Conservation (phyloP, 495 filamentous ascomycete species). For the Trichoderma orchidacearum region DNA sequence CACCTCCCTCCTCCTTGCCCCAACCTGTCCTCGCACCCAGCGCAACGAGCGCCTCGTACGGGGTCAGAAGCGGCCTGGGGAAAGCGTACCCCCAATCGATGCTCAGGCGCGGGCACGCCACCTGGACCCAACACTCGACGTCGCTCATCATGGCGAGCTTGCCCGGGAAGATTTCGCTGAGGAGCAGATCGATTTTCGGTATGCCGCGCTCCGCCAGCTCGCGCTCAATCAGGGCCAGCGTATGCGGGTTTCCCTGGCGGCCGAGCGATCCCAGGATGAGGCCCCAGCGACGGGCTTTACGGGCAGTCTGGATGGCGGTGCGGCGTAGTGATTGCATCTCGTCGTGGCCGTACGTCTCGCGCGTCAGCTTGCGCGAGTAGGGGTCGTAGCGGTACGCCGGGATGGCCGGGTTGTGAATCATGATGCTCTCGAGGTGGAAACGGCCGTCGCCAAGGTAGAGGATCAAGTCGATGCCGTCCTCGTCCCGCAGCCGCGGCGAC, state of each 20-base stretch:
- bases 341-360: slow-evolving; percentile 76
- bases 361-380: slow-evolving; percentile 81
- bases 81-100: slow-evolving; percentile 99
- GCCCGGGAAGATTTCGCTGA: slow-evolving; percentile 91
- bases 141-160: slow-evolving; percentile 86
- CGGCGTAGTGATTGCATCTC: slow-evolving; percentile 75
- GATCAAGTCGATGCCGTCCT: slow-evolving; percentile 54
- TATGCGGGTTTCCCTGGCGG: slow-evolving; percentile 90
- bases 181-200: slow-evolving; percentile 65
- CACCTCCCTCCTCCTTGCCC: slow-evolving; percentile 43
- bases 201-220: slow-evolving; percentile 54
- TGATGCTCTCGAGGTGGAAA: slow-evolving; percentile 94
- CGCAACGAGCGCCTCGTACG: slow-evolving; percentile 88
- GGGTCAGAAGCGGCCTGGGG: slow-evolving; percentile 71
- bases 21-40: slow-evolving; percentile 65
- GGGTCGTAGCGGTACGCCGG: slow-evolving; percentile 95
- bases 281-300: slow-evolving; percentile 73
- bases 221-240: slow-evolving; percentile 71
- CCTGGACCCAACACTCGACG: slow-evolving; percentile 95
- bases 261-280: slow-evolving; percentile 88
- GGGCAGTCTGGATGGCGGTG: slow-evolving; percentile 61
- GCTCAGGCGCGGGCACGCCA: slow-evolving; percentile 85
- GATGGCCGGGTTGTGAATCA: slow-evolving; percentile 91
- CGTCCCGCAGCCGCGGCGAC: slow-evolving; percentile 54
- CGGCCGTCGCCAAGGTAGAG: slow-evolving; percentile 92